A percentile compares a stretch with the other conserved stretches of the same genome.
Conservation (phyloP, 2,329 filamentous ascomycete species). For the Ceratocystis diversiconidia region DNA sequence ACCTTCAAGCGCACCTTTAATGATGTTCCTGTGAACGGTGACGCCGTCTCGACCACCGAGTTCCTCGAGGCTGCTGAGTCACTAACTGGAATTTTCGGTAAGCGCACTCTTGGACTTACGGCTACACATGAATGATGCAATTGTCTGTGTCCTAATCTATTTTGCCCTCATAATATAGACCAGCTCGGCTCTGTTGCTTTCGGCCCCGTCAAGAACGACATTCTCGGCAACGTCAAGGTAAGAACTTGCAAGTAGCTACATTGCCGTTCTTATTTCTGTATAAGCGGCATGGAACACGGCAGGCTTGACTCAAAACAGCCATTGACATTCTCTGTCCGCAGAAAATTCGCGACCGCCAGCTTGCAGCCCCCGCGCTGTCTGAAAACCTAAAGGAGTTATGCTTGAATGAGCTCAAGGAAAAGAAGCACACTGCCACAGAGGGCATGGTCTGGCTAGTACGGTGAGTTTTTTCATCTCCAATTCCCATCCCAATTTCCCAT, state of each 20-base stretch:
- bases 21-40: constrained; percentile 61
- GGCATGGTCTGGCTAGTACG: constrained; percentile 82
- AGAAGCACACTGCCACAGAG: constrained; percentile 79
- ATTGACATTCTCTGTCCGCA: constrained; percentile 25
- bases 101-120: not conserved
- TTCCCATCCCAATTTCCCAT: constrained; percentile 10
- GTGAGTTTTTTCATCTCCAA: constrained; percentile 33
- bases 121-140: not conserved
- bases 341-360: constrained; percentile 81
- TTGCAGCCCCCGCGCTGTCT: constrained; percentile 65
- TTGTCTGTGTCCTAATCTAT: not conserved
- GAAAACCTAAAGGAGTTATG: constrained; percentile 73
- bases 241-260: constrained; percentile 17
- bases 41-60: constrained; percentile 63
- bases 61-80: constrained; percentile 88
- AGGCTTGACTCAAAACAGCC: too few species aligned
- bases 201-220: constrained; percentile 78
- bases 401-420: constrained; percentile 72
- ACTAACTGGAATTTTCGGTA: constrained; percentile 75
- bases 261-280: not conserved
- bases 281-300: too few species aligned
- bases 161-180: constrained; percentile 29
- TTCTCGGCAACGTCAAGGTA: constrained; percentile 84
- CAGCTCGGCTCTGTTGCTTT: constrained; percentile 61
- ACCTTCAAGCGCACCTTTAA: constrained; percentile 71